Conservation (phyloP, 768 basidiomycete genomes). For the Tulasnella sp. region DNA sequence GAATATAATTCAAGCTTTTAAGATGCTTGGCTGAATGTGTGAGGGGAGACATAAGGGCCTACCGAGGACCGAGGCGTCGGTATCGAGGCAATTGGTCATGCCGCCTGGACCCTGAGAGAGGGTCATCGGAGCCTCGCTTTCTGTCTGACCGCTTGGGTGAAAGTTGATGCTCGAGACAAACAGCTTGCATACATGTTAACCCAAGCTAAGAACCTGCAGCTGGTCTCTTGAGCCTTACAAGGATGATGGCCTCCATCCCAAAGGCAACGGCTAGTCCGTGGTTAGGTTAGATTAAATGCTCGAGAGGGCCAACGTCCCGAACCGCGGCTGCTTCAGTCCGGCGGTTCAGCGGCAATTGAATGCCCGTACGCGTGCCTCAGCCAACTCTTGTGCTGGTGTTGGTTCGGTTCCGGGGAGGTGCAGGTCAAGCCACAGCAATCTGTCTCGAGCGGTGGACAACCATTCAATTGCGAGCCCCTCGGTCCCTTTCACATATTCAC, state of each 20-base stretch:
- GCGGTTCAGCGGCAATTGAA: background rate
- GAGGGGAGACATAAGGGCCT: background rate
- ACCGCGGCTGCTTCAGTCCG: background rate
- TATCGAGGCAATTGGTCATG: background rate
- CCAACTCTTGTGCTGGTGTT: background rate
- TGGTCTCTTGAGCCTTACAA: background rate
- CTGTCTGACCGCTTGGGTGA: background rate
- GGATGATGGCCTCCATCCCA: background rate
- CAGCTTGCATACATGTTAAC: background rate
- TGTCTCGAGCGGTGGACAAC: background rate
- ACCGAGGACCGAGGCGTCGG: background rate
- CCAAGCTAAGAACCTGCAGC: background rate
- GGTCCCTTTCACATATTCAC: background rate
- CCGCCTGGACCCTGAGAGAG: background rate
- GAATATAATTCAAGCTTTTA: background rate
- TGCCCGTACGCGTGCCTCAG: background rate
- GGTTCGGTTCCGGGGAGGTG: background rate
- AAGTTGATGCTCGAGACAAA: background rate
- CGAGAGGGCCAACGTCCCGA: background rate
- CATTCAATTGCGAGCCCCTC: background rate
- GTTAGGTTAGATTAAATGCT: background rate
- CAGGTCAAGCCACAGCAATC: background rate
- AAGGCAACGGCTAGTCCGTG: background rate
- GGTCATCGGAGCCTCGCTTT: background rate
- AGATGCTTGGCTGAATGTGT: background rate